Base-by-base conservation (phyloP, 140 eudicot genomes). In the Erigeron philadelphicus region DNA sequence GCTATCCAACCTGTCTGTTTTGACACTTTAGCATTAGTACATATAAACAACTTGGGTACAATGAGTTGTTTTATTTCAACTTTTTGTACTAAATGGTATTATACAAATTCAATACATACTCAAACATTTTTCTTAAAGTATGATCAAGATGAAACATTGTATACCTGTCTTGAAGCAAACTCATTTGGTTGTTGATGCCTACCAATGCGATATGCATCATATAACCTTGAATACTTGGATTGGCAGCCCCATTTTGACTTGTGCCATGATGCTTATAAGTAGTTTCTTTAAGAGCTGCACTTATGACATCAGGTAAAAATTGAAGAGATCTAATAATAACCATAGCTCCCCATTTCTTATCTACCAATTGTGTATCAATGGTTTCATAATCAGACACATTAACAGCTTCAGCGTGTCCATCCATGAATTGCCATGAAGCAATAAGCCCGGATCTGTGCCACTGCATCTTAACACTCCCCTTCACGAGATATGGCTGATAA, bases 341-440 rank as follows among this genome's bases (percentile, higher is more conserved):
- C 99, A 94, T 94, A 61, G 97, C 99, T 73, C 99, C 99, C 99
- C 99, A 94, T 74, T 87, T 94, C 84, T 80, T 89, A 70, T 85
- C 97, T 50, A 76, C 76, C 64, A 68, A 58, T 54, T 85, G 78
- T 17, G 71, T 80, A 47, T 77, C 84, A 4, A 72, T 61, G 43
- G 61, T 66, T 70, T 78, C 80, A 71, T 61, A 54, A 40, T 80
- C 88, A 12, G 75, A 81, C 18, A 38, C 77, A 70, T 72, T 60
- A 63, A 59, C 50, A 64, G 85, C 85, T 62, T 79, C 89, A 1
- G 79, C 71, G 76, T 87, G 90, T 72, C 87, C 95, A 70, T 94
- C 97, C 84, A 87, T 56, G 78, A 89, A 94, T 63, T 89, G 90
- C 99, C 99, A 94, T 9, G 97, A 81, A 65, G 89, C 90, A 66